Evolutionary conservation across 345 rosid species (phyloP).

Genomic region (Acer campestre): DNA sequence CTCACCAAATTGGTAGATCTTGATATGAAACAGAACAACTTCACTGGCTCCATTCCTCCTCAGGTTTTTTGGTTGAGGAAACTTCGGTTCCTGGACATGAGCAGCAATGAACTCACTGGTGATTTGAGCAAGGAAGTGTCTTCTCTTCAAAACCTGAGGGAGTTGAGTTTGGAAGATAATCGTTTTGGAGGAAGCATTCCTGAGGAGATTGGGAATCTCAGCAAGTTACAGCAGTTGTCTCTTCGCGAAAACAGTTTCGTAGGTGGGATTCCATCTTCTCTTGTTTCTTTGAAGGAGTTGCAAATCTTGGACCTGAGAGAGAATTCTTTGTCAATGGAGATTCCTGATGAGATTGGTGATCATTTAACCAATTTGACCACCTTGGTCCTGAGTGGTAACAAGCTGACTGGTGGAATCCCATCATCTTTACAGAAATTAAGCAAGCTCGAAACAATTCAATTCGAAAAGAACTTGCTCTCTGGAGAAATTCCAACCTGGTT

Average conservation of each 20-base stretch:
- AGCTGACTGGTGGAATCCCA: constrained; percentile 40
- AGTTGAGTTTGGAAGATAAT: constrained; percentile 29
- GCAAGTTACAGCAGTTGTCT: constrained; percentile 21
- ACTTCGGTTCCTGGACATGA: constrained; percentile 34
- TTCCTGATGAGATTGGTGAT: constrained; percentile 35
- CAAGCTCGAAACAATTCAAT: constrained; percentile 32
- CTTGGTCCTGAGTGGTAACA: constrained; percentile 30
- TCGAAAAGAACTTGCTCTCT: constrained; percentile 33
- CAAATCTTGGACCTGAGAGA: constrained; percentile 28
- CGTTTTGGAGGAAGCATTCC: constrained; percentile 27
- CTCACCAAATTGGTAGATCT: constrained; percentile 30
- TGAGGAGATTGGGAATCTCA: constrained; percentile 34
- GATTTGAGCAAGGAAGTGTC: not conserved
- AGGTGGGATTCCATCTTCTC: constrained; percentile 29
- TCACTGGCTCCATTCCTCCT: constrained; percentile 32
- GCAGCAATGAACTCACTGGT: constrained; percentile 22
- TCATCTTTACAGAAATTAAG: constrained; percentile 30
- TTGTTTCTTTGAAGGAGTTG: constrained; percentile 23
- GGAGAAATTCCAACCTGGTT: constrained; percentile 48
- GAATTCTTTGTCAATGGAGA: constrained; percentile 27
- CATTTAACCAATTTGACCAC: constrained; percentile 27
- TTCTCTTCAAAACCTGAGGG: constrained; percentile 20
- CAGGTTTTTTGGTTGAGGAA: constrained; percentile 27
- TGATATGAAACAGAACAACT: constrained; percentile 29
- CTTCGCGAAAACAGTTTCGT: constrained; percentile 22